Base-by-base conservation (phyloP, 257 asterid genomes). In the Pogostemon cablin region DNA sequence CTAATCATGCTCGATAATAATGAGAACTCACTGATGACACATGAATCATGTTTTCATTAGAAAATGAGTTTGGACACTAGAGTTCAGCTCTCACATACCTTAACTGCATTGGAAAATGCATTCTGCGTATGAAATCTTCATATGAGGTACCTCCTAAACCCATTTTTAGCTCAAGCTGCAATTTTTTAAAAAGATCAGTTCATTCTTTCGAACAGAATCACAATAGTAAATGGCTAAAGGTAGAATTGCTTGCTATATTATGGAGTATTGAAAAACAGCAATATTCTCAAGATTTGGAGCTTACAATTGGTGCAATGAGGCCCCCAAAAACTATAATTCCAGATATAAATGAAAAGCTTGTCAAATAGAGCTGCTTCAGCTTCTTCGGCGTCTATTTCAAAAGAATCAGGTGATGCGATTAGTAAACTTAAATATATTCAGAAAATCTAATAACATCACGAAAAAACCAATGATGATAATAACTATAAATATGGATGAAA, bases 91-190 rank as follows among this genome's bases (percentile, higher is more conserved):
- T 46, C 41, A 53, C 49, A 4, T 81, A 92, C 96, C 98, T 90
- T 76, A 93, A 75, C 78, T 90, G 97, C 87, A 80, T 77, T 32
- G 98, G 98, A 80, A 93, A 79, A 82, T 88, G 96, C 90, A 93
- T 62, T 75, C 72, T 88, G 40, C 49, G 75, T 72, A 93, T 87
- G 72, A 93, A 90, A 74, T 93, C 97, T 83, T 72, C 86, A 62
- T 93, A 90, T 1, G 98, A 88, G 68, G 95, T 90, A 48, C 97
- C 97, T 64, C 97, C 98, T 74, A 93, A 2, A 39, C 98, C 97
- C 78, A 93, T 75, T 72, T 86, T 90, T 78, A 93, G 87, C 87
- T 93, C 96, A 78, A 90, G 92, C 97, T 90, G 90, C 76, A 66
- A 76, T 9, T 53, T 54, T 35, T 8, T 62, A 12, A 74, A 80